Evolutionary conservation across 2,329 filamentous ascomycete species (phyloP), one percentile per base, ranked within the genome.

Genomic region (Ophiostoma sp.): DNA sequence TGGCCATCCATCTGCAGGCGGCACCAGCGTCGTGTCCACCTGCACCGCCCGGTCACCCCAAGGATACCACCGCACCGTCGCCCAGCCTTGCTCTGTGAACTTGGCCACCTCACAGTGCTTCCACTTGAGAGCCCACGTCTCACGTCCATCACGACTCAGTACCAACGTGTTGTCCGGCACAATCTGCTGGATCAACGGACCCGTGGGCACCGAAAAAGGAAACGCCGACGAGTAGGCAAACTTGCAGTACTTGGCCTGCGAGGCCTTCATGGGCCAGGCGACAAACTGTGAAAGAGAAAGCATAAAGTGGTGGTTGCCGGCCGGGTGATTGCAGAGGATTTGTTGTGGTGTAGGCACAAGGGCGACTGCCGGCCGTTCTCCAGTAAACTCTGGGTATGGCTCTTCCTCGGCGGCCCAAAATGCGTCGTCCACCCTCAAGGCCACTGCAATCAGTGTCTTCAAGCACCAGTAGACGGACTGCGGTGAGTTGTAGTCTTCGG

Each of bases 401-500:
- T 75, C 68, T 69, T 88, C 84, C 2, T 83, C 73, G 0, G 79
- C 76, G 0, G 76, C 77, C 87, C 87, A 89, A 71, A 89, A 88
- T 0, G 79, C 77, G 64, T 86, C 80, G 0, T 78, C 74, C 1
- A 76, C 74, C 0, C 79, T 74, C 0, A 88, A 72, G 0, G 79
- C 80, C 0, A 87, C 77, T 0, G 81, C 82, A 0, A 87, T 78
- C 2, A 88, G 82, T 0, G 84, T 83, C 73, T 88, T 88, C 28
- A 88, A 78, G 8, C 82, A 84, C 87, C 87, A 88, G 76, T 88
- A 89, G 0, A 83, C 81, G 0, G 86, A 88, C 74, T 88, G 87
- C 0, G 87, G 86, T 1, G 87, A 88, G 76, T 88, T 88, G 78
- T 89, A 88, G 75, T 87, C 85, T 76, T 89, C 87, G 48, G 81